Percentiles rank a stretch among this genome's conserved stretches.
Evolutionary conservation across 2,329 filamentous ascomycete genomes (phyloP).

Genomic region (Curvularia lunata): DNA sequence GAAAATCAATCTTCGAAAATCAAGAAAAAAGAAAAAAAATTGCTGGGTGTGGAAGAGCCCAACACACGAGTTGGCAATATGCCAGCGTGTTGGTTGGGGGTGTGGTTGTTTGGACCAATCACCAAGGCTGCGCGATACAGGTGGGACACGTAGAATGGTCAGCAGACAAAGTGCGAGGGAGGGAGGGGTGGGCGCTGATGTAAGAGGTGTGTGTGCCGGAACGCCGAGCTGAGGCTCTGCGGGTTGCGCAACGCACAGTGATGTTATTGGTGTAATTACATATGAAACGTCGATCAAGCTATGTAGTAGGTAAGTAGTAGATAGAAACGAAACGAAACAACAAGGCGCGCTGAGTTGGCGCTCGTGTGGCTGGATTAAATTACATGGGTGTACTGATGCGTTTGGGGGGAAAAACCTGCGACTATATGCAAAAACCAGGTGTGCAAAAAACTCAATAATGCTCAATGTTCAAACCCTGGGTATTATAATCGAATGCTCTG

Average conservation of each 20-base stretch:
- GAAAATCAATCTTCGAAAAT: too few species aligned
- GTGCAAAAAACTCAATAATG: conserved; percentile 5
- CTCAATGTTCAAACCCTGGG: conserved; percentile 17
- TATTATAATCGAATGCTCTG: conserved; percentile 18
- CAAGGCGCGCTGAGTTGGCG: conserved; percentile 1
- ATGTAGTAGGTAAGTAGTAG: background rate
- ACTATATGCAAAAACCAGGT: conserved; percentile 11
- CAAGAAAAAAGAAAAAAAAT: too few species aligned
- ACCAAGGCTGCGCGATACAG: conserved; percentile 1
- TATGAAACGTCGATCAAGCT: conserved; percentile 1
- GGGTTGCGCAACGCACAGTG: conserved; percentile 11
- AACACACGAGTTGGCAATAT: too few species aligned
- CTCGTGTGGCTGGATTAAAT: conserved; percentile 12
- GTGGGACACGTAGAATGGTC: conserved; percentile 23
- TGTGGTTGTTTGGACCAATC: conserved; percentile 10
- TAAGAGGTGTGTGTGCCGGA: conserved; percentile 16
- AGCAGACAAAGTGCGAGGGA: conserved; percentile 16
- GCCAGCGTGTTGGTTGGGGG: too few species aligned
- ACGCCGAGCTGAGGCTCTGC: conserved; percentile 25
- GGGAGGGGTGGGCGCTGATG: conserved; percentile 12
- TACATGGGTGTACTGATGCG: conserved; percentile 20
- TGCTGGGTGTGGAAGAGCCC: too few species aligned
- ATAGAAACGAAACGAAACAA: conserved; percentile 6
- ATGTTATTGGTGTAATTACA: conserved; percentile 2
- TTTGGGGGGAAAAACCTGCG: conserved; percentile 9